Evolutionary conservation across 2,329 filamentous ascomycete species (phyloP).

Genomic region (Cucurbitaria berberidis): DNA sequence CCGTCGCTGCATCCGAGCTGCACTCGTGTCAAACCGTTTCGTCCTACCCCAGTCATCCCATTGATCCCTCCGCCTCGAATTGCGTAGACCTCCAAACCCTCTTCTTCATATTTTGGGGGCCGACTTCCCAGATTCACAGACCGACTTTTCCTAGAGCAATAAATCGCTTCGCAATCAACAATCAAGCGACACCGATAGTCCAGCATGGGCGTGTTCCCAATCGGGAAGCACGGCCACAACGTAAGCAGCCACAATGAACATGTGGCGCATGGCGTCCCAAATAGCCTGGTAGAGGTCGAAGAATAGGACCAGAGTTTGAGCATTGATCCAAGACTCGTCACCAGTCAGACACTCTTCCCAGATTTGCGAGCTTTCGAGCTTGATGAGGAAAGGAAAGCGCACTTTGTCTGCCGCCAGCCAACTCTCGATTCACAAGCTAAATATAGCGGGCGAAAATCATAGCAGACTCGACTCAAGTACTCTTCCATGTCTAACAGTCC

Average conservation of each 20-base stretch:
- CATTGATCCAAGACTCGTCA: no score
- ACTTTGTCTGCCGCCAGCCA: no score
- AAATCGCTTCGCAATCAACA: not conserved
- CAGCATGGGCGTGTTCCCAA: not conserved
- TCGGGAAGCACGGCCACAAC: constrained; percentile 24
- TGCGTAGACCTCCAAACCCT: not conserved
- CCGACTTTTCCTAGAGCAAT: not conserved
- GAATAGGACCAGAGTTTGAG: not conserved
- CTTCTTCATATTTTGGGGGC: constrained; percentile 6
- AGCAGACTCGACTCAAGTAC: no score
- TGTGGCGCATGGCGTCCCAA: constrained; percentile 1
- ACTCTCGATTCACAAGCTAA: no score
- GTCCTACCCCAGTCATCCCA: constrained; percentile 12
- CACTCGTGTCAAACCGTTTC: constrained; percentile 7
- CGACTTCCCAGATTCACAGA: not conserved
- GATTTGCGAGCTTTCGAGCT: no score
- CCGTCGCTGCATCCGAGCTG: constrained; percentile 1
- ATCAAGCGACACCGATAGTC: no score
- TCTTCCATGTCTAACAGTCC: no score
- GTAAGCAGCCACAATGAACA: constrained; percentile 27
- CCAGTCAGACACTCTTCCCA: no score
- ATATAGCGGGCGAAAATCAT: no score
- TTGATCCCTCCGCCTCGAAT: constrained; percentile 13
- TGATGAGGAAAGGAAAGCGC: no score
- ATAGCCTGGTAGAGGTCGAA: not conserved